Conservation (phyloP, 176 grass and related monocot genomes). For the Ensete glaucum region DNA sequence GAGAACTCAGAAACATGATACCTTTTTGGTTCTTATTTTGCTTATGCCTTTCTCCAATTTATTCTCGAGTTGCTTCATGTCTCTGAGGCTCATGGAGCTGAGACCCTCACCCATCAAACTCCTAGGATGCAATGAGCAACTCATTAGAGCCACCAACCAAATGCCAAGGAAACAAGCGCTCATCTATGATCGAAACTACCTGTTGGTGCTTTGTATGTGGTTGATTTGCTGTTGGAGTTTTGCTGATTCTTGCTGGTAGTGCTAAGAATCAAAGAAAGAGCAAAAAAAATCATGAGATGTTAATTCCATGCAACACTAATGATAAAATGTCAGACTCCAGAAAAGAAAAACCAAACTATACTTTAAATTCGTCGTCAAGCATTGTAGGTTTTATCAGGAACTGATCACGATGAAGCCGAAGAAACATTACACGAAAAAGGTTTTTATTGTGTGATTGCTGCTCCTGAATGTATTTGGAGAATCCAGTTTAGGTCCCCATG, state of each 20-base stretch:
- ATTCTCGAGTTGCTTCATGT: conserved; percentile 54
- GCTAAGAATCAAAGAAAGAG: conserved; percentile 35
- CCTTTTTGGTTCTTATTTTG: conserved; percentile 88
- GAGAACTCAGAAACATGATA: conserved; percentile 12
- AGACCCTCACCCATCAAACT: conserved; percentile 48
- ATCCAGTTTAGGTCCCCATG: no score
- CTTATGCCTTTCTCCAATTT: conserved; percentile 60
- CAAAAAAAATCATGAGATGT: neutral
- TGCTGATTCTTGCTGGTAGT: conserved; percentile 70
- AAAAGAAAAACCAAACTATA: no score
- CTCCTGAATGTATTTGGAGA: no score
- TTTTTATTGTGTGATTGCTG: no score
- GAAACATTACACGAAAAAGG: no score
- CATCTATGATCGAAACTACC: conserved; percentile 18
- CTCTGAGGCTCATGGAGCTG: conserved; percentile 34
- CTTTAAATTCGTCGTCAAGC: no score
- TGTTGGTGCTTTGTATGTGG: conserved; percentile 62
- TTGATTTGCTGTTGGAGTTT: conserved; percentile 58
- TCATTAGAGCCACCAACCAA: neutral
- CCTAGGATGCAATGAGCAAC: conserved; percentile 28
- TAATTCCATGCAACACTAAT: neutral
- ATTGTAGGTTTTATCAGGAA: no score
- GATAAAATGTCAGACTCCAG: no score
- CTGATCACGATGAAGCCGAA: no score
- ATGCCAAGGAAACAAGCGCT: neutral